Evolutionary conservation across 2,329 filamentous ascomycete species (phyloP).

Genomic region (Alternaria brassicicola): DNA sequence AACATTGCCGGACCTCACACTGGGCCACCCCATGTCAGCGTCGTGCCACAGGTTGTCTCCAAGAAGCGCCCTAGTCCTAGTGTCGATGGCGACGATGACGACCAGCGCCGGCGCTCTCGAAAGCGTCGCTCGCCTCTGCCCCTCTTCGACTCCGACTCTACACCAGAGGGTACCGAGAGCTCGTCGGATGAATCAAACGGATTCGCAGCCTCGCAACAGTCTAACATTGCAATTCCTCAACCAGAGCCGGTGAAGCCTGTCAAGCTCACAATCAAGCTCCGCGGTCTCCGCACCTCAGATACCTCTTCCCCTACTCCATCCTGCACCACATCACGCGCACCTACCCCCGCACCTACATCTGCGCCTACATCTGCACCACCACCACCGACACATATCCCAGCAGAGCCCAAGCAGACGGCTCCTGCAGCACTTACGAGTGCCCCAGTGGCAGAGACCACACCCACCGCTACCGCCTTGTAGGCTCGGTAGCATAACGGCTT

Average conservation of each 20-base stretch:
- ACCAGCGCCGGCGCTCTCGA: conserved; percentile 56
- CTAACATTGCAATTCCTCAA: conserved; percentile 28
- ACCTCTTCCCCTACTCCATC: conserved; percentile 23
- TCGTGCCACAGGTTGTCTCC: conserved; percentile 34
- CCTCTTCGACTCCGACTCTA: conserved; percentile 52
- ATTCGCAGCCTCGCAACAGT: conserved; percentile 34
- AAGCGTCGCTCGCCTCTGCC: conserved; percentile 58
- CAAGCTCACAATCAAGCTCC: conserved; percentile 42
- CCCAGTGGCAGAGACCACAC: conserved; percentile 11
- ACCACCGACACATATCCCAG: not conserved
- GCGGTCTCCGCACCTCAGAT: conserved; percentile 39
- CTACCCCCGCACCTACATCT: conserved; percentile 8
- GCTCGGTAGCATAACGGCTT: conserved; percentile 18
- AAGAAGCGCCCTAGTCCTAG: conserved; percentile 59
- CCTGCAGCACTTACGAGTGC: not conserved
- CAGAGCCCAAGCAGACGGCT: conserved; percentile 1
- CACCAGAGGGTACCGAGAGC: conserved; percentile 43
- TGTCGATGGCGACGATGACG: conserved; percentile 59
- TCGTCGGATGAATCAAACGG: conserved; percentile 46
- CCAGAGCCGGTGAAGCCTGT: conserved; percentile 30
- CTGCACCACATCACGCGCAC: conserved; percentile 26
- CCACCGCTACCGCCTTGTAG: conserved; percentile 13
- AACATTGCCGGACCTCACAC: conserved; percentile 64
- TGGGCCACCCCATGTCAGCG: conserved; percentile 59
- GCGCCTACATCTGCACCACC: not conserved